Conservation (phyloP, 2,329 filamentous ascomycete species). For the Trichoderma sp. region DNA sequence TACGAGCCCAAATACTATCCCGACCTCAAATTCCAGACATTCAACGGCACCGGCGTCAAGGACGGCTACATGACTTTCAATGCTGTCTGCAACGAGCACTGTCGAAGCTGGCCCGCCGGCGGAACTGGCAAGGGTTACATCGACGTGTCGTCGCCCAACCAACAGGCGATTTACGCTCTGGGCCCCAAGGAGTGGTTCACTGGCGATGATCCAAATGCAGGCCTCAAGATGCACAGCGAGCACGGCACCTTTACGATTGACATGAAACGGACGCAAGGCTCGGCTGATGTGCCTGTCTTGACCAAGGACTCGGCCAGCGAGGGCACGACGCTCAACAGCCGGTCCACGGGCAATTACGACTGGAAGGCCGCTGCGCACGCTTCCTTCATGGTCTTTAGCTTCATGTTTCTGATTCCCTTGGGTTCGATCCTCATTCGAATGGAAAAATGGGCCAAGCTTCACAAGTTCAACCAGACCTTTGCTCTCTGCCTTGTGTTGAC, state of each 20-base stretch:
- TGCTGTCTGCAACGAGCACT: conserved; percentile 55
- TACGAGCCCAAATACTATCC: conserved; percentile 56
- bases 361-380: conserved; percentile 50
- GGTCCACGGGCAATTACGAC: conserved; percentile 42
- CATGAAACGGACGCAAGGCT: conserved; percentile 55
- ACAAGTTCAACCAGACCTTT: conserved; percentile 57
- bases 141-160: conserved; percentile 52
- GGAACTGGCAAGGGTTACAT: conserved; percentile 47
- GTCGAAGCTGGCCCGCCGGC: conserved; percentile 52
- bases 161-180: conserved; percentile 60
- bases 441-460: conserved; percentile 56
- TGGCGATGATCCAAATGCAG: conserved; percentile 49
- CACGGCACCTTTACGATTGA: conserved; percentile 62
- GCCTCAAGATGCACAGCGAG: conserved; percentile 55
- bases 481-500: conserved; percentile 54
- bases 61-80: conserved; percentile 54
- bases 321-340: conserved; percentile 43
- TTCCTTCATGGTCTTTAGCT: conserved; percentile 58
- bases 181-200: conserved; percentile 52
- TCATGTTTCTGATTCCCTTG: conserved; percentile 59
- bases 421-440: conserved; percentile 59
- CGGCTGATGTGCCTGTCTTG: conserved; percentile 48
- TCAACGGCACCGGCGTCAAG: conserved; percentile 53
- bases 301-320: conserved; percentile 41
- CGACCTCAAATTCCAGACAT: conserved; percentile 49